phyloP scores from a whole-genome alignment of 805 yeast genomes.

The Spathaspora passalidarum region DNA sequence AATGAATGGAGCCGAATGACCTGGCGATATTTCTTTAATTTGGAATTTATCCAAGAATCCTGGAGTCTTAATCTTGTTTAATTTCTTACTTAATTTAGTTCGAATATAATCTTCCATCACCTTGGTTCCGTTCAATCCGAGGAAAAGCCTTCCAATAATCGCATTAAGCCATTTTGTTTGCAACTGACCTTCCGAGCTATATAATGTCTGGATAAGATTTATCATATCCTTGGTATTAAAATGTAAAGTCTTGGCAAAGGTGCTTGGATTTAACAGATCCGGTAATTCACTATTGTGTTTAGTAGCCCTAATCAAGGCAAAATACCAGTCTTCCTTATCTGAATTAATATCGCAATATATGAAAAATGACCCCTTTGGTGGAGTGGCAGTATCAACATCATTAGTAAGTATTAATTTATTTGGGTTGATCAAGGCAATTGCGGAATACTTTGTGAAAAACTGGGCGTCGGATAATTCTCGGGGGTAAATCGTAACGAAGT shows the following conservation, averaged over 20 bases:
- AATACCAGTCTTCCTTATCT: slow-evolving; percentile 93
- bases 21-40: slow-evolving; percentile 70
- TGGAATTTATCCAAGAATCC: slow-evolving; percentile 83
- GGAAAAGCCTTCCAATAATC: slow-evolving; percentile 73
- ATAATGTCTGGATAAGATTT: slow-evolving; percentile 68
- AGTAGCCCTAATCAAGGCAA: slow-evolving; percentile 75
- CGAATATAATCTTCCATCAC: slow-evolving; percentile 57
- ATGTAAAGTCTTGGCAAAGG: slow-evolving; percentile 71
- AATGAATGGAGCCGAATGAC: slow-evolving; percentile 75
- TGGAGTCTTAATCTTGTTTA: slow-evolving; percentile 79
- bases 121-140: slow-evolving; percentile 72
- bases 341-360: slow-evolving; percentile 73
- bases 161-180: slow-evolving; percentile 93
- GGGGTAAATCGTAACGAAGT: slow-evolving; percentile 84
- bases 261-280: slow-evolving; percentile 40
- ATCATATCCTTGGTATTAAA: slow-evolving; percentile 70
- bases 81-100: slow-evolving; percentile 62
- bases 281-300: slow-evolving; percentile 30
- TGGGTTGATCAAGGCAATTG: slow-evolving; percentile 62
- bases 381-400: slow-evolving; percentile 22
- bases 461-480: slow-evolving; percentile 68
- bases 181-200: slow-evolving; percentile 79
- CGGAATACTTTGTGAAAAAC: slow-evolving; percentile 74
- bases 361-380: slow-evolving; percentile 47
- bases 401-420: slow-evolving; percentile 4